Percentiles rank a stretch among this genome's conserved stretches.
Evolutionary conservation across 2,329 filamentous ascomycete species (phyloP).

Genomic region (Anisogramma anomala): DNA sequence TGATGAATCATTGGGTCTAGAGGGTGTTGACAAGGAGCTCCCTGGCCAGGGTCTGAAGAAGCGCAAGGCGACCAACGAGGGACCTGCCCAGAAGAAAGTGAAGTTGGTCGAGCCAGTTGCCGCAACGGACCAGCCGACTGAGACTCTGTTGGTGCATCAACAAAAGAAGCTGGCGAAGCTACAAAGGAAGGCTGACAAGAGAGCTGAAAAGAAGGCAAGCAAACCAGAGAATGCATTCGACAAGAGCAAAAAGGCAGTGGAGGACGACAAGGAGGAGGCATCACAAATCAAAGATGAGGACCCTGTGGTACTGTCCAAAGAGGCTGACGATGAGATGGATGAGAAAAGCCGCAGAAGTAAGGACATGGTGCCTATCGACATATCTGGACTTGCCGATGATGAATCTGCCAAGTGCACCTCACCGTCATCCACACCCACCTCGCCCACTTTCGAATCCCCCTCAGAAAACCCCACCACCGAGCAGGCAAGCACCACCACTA

Average conservation of each 20-base stretch:
- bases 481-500: conserved; percentile 50
- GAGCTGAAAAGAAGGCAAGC: conserved; percentile 17
- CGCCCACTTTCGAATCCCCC: conserved; percentile 47
- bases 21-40: conserved; percentile 46
- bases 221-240: conserved; percentile 12
- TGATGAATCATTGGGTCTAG: conserved; percentile 31
- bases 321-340: conserved; percentile 21
- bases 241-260: background rate
- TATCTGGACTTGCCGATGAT: conserved; percentile 35
- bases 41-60: conserved; percentile 54
- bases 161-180: conserved; percentile 13
- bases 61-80: conserved; percentile 25
- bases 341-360: conserved; percentile 17
- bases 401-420: conserved; percentile 29
- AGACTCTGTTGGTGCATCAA: conserved; percentile 12
- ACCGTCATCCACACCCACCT: conserved; percentile 41
- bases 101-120: conserved; percentile 22
- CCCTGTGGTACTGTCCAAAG: conserved; percentile 15
- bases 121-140: conserved; percentile 19
- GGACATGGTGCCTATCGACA: conserved; percentile 34
- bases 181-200: conserved; percentile 19
- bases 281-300: conserved; percentile 28
- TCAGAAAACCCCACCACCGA: conserved; percentile 31
- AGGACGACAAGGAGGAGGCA: conserved; percentile 24
- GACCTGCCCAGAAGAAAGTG: conserved; percentile 46